Evolutionary conservation across 2,329 filamentous ascomycete genomes (phyloP).

Genomic region (Penicillium digitatum): DNA sequence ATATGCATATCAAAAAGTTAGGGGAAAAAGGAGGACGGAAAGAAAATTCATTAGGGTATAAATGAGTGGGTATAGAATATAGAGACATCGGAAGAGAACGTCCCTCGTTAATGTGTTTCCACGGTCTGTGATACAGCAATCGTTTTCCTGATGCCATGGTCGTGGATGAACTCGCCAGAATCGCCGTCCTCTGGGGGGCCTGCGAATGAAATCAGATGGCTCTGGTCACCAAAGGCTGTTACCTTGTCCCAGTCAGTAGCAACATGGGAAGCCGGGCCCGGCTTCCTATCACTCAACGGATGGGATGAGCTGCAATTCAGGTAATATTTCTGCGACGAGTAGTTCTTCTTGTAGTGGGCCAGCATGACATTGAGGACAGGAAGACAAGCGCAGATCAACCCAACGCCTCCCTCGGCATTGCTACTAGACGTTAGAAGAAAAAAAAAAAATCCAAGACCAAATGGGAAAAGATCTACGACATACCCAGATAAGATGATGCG

Average conservation of each 20-base stretch:
- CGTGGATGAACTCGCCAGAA: background rate
- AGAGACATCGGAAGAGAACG: background rate
- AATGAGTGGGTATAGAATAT: conserved; percentile 5
- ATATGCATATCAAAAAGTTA: background rate
- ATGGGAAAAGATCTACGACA: background rate
- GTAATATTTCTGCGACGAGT: conserved; percentile 31
- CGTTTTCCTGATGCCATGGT: conserved; percentile 20
- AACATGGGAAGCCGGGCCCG: conserved; percentile 16
- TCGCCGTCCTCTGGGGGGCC: conserved; percentile 20
- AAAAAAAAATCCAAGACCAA: background rate
- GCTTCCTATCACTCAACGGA: conserved; percentile 28
- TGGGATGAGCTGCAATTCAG: conserved; percentile 24
- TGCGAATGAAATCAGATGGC: conserved; percentile 31
- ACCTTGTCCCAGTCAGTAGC: conserved; percentile 16
- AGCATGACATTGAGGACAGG: conserved; percentile 33
- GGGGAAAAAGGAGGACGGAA: background rate
- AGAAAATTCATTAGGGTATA: background rate
- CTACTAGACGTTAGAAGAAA: conserved; percentile 16
- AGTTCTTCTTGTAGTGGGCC: conserved; percentile 23
- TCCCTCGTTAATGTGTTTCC: conserved; percentile 1
- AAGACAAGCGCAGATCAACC: conserved; percentile 39
- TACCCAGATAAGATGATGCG: conserved; percentile 40
- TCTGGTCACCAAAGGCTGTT: conserved; percentile 29
- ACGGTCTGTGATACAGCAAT: conserved; percentile 20
- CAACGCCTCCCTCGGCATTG: conserved; percentile 38